A percentile compares a stretch with the other conserved stretches of the same genome.
These are phyloP conservation scores for Epichloe scottii DNA, from an alignment of 2,329 filamentous ascomycete species.

Conservation along the genomic window DNA sequence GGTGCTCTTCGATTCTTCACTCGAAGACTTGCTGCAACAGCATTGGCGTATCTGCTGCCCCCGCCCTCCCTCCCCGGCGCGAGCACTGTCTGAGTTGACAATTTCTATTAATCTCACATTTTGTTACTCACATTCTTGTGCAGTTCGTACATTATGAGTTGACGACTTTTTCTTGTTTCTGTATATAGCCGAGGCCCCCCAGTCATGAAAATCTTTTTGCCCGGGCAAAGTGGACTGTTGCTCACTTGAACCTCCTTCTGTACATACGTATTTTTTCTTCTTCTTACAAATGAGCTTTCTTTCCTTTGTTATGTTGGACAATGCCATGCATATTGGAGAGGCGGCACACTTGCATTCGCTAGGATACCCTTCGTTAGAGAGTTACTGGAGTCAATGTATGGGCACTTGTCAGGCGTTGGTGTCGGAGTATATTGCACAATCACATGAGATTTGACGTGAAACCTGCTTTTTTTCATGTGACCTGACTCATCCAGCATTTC, in stretches of 20 bases:
- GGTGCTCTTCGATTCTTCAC: not conserved
- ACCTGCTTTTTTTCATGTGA: not conserved
- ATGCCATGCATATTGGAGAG: slow-evolving; percentile 9
- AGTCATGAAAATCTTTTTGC: too few species aligned
- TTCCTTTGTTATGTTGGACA: not conserved
- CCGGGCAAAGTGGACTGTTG: not conserved
- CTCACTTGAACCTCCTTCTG: not conserved
- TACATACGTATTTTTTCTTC: slow-evolving; percentile 7
- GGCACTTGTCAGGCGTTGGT: slow-evolving; percentile 12
- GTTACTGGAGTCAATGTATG: slow-evolving; percentile 10
- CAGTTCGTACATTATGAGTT: slow-evolving; percentile 5
- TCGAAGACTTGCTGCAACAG: not conserved
- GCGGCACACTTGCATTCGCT: slow-evolving; percentile 12
- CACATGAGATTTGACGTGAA: not conserved
- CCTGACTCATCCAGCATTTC: not conserved
- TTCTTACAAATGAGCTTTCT: slow-evolving; percentile 2
- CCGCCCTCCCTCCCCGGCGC: not conserved
- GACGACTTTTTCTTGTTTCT: not conserved
- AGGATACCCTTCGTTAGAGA: slow-evolving; percentile 21
- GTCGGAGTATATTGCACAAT: slow-evolving; percentile 12
- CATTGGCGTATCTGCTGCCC: not conserved
- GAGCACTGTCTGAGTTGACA: not conserved
- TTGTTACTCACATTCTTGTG: not conserved
- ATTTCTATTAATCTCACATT: not conserved
- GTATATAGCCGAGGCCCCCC: not conserved